Conservation (phyloP, 768 basidiomycete genomes). For the Tylopilus vinaceipallidus region DNA sequence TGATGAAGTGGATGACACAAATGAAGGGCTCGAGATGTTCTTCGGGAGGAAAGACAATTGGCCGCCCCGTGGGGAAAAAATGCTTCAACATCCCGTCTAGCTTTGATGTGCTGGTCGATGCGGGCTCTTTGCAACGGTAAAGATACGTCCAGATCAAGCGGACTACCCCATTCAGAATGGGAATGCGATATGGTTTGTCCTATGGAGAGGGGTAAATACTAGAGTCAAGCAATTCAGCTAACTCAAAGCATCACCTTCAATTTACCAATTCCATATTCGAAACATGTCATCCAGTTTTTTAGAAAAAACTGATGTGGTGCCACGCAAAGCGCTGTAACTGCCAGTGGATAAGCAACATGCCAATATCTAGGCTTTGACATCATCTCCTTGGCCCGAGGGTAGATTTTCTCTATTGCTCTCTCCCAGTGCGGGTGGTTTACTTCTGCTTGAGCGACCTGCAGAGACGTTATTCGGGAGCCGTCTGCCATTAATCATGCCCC, state of each 20-base stretch:
- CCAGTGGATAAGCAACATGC: constrained; percentile 81
- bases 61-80: constrained; percentile 74
- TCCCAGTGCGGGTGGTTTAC: constrained; percentile 96
- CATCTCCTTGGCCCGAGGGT: constrained; percentile 81
- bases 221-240: neutral
- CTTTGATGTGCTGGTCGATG: constrained; percentile 76
- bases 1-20: constrained; percentile 77
- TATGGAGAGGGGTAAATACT: constrained; percentile 29
- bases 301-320: constrained; percentile 84
- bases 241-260: constrained; percentile 58
- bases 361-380: constrained; percentile 88
- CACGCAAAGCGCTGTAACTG: constrained; percentile 81
- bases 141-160: constrained; percentile 92
- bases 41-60: constrained; percentile 61
- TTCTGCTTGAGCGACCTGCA: constrained; percentile 89
- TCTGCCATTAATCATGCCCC: neutral
- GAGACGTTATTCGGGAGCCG: neutral
- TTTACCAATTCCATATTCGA: constrained; percentile 71
- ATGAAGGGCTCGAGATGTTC: constrained; percentile 76
- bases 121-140: constrained; percentile 87
- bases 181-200: constrained; percentile 73
- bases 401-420: constrained; percentile 83
- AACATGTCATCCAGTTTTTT: constrained; percentile 73
- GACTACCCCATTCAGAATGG: constrained; percentile 77
- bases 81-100: constrained; percentile 71